These are phyloP conservation scores for Fomitopsis pinicola DNA, from an alignment of 1,284 basidiomycete species.

Conservation along the genomic window DNA sequence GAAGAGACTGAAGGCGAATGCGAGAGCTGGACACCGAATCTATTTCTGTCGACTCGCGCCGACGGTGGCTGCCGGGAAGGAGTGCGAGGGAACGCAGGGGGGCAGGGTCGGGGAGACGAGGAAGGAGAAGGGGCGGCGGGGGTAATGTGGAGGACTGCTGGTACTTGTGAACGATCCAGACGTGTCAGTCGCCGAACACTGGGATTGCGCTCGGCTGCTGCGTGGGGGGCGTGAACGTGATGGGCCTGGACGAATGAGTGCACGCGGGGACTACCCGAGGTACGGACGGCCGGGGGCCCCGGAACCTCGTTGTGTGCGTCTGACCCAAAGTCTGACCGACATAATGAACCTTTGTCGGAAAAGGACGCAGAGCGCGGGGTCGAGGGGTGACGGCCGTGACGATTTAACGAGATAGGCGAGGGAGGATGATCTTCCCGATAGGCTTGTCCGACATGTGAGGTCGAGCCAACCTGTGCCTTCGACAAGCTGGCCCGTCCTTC, in stretches of 20 bases:
- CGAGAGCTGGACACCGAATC: conserved; percentile 11
- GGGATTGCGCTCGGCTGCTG: conserved; percentile 15
- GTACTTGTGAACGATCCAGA: conserved; percentile 18
- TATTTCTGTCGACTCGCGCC: conserved; percentile 5
- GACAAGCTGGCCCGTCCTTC: conserved; percentile 12
- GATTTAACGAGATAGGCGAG: conserved; percentile 13
- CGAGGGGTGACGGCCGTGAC: conserved; percentile 3
- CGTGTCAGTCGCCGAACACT: conserved; percentile 15
- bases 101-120: conserved; percentile 10
- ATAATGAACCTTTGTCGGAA: conserved; percentile 14
- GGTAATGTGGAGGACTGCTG: conserved; percentile 16
- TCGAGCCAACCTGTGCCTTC: conserved; percentile 9
- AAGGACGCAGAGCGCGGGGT: conserved; percentile 7
- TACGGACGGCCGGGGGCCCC: conserved; percentile 17
- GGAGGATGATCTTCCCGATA: conserved; percentile 13
- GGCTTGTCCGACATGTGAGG: conserved; percentile 5
- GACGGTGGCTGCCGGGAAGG: conserved; percentile 13
- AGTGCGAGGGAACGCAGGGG: conserved; percentile 12
- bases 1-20: conserved; percentile 17
- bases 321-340: conserved; percentile 3
- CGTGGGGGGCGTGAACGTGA: conserved; percentile 25
- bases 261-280: conserved; percentile 15
- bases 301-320: conserved; percentile 21
- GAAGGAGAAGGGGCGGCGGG: conserved; percentile 16
- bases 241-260: conserved; percentile 20